phyloP scores from a whole-genome alignment of 1,284 basidiomycete species.

The Exobasidium rhododendri region DNA sequence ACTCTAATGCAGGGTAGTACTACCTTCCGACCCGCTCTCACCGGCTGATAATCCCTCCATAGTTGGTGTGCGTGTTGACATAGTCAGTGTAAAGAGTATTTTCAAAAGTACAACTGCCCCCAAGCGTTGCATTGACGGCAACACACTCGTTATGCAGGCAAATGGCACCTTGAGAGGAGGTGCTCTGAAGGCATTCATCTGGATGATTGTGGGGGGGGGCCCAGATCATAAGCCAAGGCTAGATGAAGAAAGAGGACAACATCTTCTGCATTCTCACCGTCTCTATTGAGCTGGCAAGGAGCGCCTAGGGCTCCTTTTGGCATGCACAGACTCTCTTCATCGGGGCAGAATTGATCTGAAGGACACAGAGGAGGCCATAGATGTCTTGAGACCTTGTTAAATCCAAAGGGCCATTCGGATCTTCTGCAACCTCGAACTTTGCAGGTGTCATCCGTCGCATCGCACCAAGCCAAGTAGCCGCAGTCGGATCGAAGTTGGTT shows the following conservation, averaged over 20 bases:
- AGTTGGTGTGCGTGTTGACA: not conserved
- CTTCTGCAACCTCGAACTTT: conserved; percentile 1
- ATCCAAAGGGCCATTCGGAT: conserved; percentile 8
- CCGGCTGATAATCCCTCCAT: conserved; percentile 4
- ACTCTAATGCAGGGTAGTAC: no score
- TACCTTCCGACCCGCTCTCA: no score
- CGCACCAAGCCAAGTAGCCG: conserved; percentile 13
- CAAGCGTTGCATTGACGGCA: conserved; percentile 1
- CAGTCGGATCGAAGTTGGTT: conserved; percentile 8
- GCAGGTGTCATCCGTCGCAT: conserved; percentile 1
- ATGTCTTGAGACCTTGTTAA: conserved; percentile 1
- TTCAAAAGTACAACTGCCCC: conserved; percentile 1
- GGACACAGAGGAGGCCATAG: conserved; percentile 1
- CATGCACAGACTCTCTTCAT: conserved; percentile 8
- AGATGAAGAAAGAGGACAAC: no score
- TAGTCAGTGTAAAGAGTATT: conserved; percentile 7
- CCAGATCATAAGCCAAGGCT: no score
- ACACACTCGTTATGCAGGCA: conserved; percentile 8
- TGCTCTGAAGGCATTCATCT: conserved; percentile 1
- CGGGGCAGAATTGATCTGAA: conserved; percentile 2
- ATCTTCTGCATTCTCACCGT: not conserved
- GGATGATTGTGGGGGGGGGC: no score
- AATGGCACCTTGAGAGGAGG: not conserved
- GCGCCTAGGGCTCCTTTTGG: not conserved
- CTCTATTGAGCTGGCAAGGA: conserved; percentile 1